phyloP scores from a whole-genome alignment of 495 filamentous ascomycete genomes.

The Glarea lozoyensis region DNA sequence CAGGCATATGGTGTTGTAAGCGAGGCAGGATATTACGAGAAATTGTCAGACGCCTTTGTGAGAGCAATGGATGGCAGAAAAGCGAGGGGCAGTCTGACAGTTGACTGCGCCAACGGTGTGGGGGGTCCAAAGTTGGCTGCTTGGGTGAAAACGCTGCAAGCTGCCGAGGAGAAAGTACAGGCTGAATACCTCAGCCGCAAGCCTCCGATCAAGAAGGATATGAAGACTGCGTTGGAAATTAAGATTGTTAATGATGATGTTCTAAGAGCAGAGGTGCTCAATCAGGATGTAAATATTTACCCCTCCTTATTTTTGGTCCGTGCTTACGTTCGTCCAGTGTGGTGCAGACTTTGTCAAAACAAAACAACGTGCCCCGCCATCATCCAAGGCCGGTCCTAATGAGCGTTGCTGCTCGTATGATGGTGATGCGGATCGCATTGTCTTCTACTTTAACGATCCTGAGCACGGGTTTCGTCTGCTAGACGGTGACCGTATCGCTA shows the following conservation, averaged over 20 bases:
- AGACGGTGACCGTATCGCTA: constrained; percentile 95
- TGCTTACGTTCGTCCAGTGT: constrained; percentile 45
- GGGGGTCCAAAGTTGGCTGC: constrained; percentile 86
- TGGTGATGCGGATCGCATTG: constrained; percentile 88
- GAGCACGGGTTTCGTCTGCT: constrained; percentile 79
- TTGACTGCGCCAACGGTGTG: constrained; percentile 96
- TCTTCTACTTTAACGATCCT: constrained; percentile 88
- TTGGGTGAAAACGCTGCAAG: constrained; percentile 75
- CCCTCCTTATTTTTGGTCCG: constrained; percentile 1
- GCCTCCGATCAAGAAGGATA: too few relatives aligned
- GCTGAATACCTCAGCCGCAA: too few relatives aligned
- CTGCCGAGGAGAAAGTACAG: too few relatives aligned
- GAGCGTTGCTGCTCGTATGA: constrained; percentile 88
- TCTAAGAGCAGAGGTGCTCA: constrained; percentile 76
- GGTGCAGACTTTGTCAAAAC: constrained; percentile 98
- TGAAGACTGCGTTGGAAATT: constrained; percentile 62
- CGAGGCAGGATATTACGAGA: constrained; percentile 91
- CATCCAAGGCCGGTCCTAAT: constrained; percentile 62
- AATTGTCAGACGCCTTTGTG: constrained; percentile 72
- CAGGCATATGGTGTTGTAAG: constrained; percentile 80
- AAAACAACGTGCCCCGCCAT: constrained; percentile 81
- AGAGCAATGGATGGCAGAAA: constrained; percentile 68
- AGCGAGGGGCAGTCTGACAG: constrained; percentile 59
- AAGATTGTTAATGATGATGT: constrained; percentile 89
- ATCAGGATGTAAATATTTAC: constrained; percentile 59